These are phyloP conservation scores for Alternaria burnsii DNA, from an alignment of 2,329 filamentous ascomycete genomes.

Conservation along the genomic window DNA sequence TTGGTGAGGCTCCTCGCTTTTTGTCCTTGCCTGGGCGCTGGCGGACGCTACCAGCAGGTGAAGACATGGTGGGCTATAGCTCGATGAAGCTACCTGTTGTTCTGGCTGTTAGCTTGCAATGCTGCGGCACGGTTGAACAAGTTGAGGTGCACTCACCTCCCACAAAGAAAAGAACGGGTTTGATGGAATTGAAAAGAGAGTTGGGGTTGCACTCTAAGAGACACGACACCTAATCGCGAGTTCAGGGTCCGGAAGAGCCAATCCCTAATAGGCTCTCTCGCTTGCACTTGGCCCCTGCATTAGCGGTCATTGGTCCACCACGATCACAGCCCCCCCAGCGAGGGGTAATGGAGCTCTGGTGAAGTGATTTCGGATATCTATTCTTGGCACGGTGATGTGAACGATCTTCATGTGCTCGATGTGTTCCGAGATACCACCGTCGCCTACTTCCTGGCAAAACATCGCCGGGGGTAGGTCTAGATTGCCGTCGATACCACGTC, in stretches of 20 bases:
- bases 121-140: conserved; percentile 1
- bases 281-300: conserved; percentile 17
- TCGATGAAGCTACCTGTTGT: conserved; percentile 38
- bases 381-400: conserved; percentile 8
- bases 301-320: conserved; percentile 18
- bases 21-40: conserved; percentile 51
- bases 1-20: conserved; percentile 50
- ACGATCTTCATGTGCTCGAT: conserved; percentile 1
- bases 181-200: conserved; percentile 30
- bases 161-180: conserved; percentile 26
- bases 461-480: background rate
- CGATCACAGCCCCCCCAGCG: conserved; percentile 6
- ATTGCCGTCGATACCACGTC: background rate
- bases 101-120: conserved; percentile 23
- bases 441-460: background rate
- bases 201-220: conserved; percentile 25
- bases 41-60: conserved; percentile 47
- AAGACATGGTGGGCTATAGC: conserved; percentile 47
- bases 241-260: conserved; percentile 23
- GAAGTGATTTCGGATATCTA: conserved; percentile 3
- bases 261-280: conserved; percentile 19
- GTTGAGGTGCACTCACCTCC: conserved; percentile 30
- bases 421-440: background rate
- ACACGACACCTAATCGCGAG: conserved; percentile 36
- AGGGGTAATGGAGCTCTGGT: conserved; percentile 9